Percentiles rank a stretch among this genome's conserved stretches.
phyloP scores from a whole-genome alignment of 768 basidiomycete species.

The Lactarius tabidus region DNA sequence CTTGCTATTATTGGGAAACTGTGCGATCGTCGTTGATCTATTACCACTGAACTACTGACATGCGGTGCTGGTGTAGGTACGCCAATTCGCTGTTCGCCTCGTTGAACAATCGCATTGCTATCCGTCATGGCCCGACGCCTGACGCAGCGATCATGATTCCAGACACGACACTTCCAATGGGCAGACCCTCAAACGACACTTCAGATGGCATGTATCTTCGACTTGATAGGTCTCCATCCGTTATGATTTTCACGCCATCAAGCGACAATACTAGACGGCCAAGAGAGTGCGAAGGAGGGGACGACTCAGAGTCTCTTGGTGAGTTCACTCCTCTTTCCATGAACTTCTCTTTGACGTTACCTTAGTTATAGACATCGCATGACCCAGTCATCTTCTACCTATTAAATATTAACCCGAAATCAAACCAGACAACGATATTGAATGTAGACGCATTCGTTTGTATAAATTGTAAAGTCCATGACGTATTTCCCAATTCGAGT shows the following conservation, averaged over 20 bases:
- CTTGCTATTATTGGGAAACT: conserved; percentile 12
- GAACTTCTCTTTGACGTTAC: not conserved
- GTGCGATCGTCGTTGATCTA: not conserved
- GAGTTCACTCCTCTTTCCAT: not conserved
- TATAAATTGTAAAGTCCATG: not conserved
- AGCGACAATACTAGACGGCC: not conserved
- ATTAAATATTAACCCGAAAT: not conserved
- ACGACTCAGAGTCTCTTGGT: not conserved
- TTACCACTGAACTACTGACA: not conserved
- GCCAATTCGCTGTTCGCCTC: conserved; percentile 14
- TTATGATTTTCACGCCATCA: not conserved
- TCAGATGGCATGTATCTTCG: not conserved
- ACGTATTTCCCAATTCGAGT: not conserved
- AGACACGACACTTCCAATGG: not conserved
- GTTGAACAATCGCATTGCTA: conserved; percentile 15
- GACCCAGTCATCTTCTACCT: not conserved
- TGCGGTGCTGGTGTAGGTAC: conserved; percentile 2
- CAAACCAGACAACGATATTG: not conserved
- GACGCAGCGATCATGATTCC: not conserved
- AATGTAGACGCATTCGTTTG: not conserved
- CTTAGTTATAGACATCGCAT: not conserved
- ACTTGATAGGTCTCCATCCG: not conserved
- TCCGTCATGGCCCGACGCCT: not conserved
- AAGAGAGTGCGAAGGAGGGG: not conserved
- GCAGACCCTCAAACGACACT: not conserved